Conservation (phyloP, 1,139 yeast genomes). For the Spathaspora sp. region DNA sequence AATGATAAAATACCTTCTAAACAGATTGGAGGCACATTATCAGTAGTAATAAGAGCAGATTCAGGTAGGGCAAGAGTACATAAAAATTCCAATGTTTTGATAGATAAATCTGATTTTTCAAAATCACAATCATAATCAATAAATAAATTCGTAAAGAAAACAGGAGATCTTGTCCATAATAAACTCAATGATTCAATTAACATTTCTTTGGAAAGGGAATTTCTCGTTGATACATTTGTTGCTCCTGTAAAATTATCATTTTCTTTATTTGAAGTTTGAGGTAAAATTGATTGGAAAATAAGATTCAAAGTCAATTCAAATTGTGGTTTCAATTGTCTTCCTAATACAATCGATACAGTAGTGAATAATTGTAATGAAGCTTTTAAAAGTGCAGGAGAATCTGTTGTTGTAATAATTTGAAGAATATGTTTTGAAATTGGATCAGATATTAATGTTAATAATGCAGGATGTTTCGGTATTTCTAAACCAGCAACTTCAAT, state of each 20-base stretch:
- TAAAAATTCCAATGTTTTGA: conserved; percentile 64
- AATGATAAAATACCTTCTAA: conserved; percentile 81
- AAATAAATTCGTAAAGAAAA: conserved; percentile 73
- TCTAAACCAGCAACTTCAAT: conserved; percentile 78
- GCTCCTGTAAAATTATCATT: conserved; percentile 28
- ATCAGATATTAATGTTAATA: conserved; percentile 70
- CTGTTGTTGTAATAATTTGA: conserved; percentile 72
- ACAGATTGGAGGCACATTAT: conserved; percentile 90
- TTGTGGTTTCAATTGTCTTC: conserved; percentile 60
- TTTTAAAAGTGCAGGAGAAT: conserved; percentile 66
- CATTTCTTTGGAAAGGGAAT: conserved; percentile 60
- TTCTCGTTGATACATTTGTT: conserved; percentile 25
- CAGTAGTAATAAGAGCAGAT: conserved; percentile 72
- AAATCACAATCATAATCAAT: conserved; percentile 90
- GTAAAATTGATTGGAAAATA: conserved; percentile 53
- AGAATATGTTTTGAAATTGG: conserved; percentile 81
- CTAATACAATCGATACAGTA: conserved; percentile 61
- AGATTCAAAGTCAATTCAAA: conserved; percentile 64
- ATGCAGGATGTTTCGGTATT: conserved; percentile 63
- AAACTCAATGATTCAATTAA: conserved; percentile 82
- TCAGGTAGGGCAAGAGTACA: conserved; percentile 81
- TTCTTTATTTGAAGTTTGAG: conserved; percentile 17
- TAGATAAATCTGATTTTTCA: conserved; percentile 80
- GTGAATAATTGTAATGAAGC: conserved; percentile 76
- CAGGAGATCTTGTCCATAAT: conserved; percentile 80